Base-by-base conservation (phyloP, 2,329 filamentous ascomycete species). In the Cercospora sojina region DNA sequence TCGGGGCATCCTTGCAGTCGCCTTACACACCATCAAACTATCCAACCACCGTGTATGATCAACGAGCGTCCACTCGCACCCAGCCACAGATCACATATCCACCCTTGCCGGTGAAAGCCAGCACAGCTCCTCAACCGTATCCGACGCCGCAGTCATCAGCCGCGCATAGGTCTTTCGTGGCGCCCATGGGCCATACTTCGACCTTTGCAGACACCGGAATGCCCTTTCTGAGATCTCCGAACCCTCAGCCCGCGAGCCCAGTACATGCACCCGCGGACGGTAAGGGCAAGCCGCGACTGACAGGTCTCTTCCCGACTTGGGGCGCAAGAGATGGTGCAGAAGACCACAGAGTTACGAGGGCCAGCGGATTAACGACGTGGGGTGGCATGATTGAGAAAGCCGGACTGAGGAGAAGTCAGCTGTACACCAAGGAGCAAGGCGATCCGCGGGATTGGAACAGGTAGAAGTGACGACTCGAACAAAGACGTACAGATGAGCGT, bases 311-410 rank as follows among this genome's bases (percentile, higher is more conserved):
- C 8, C 64, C 66, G 5, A 62, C 57, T 23, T 67, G 66, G 25
- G 56, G 51, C 16, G 62, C 64, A 35, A 23, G 41, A n/a, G 47
- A 32, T 56, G 60, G 53, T 57, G 5, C 41, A 59, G 18, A 69
- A 12, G 67, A 56, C 16, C 20, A 70, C 47, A 66, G 65, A 10
- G 32, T 58, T n/a, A 70, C 69, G 62, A 62, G 70, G 31, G 58
- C 65, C 10, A 71, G 68, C n/a, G 62, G 64, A 27, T 49, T 62
- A 35, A 71, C 80, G 3, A 81, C 80, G 3, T 81, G 81, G 64
- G 78, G 77, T 0, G 76, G 76, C 57, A 69, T 81, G 56, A 81
- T 81, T 79, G 79, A 79, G 71, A 71, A 78, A 43, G 80, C 79
- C 7, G 80, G 80, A 10, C 77, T 72, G 75, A 78, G 57, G 73